Base-by-base conservation (phyloP, 176 grass and related monocot species). In the Guadua angustifolia region DNA sequence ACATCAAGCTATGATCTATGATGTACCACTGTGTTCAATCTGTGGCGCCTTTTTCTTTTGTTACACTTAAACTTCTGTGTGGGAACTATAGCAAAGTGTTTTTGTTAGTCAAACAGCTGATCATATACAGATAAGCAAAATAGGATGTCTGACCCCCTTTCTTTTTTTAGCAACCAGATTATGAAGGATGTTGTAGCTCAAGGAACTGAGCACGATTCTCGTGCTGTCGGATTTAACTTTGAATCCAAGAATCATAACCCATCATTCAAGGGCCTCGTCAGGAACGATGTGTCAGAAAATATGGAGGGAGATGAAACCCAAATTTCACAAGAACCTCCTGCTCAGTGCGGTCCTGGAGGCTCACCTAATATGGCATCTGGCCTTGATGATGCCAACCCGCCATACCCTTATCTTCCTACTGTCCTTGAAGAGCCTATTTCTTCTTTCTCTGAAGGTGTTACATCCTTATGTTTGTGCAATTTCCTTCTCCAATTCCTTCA, bases 401-500 rank as follows among this genome's bases (percentile, higher is more conserved):
- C 66, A 60, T 95, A 87, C 44, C 73, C 93, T 72, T 87, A 95
- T 88, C 93, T 98, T 90, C 96, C 93, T 78, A 93, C 96, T 15
- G 91, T 95, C 44, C 85, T 92, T 42, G 96, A 98, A 88, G 96
- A 98, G 50, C 91, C 91, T 57, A 78, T 57, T 77, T 95, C 93
- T 83, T 95, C 96, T 71, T 90, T 98, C 50, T 98, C 96, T 66
- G 93, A 98, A 95, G 96, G 96, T 94, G 8, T 39, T 60, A 36
- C 47, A 73, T 67, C 11, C 74, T 88, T 55, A 53, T 53, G 66
- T 84, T 67, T 44, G 5, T 80, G 51, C 51, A 76, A 64, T 58
- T 38, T 33, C 51, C 9, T 69, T 87, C 53, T 79, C 79, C 8
- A 21, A 58, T 73, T 51, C 78, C 66, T 32, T 78, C 16, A 12